These are phyloP conservation scores for Metrosideros polymorpha DNA, from an alignment of 441 rosid species.

Conservation along the genomic window DNA sequence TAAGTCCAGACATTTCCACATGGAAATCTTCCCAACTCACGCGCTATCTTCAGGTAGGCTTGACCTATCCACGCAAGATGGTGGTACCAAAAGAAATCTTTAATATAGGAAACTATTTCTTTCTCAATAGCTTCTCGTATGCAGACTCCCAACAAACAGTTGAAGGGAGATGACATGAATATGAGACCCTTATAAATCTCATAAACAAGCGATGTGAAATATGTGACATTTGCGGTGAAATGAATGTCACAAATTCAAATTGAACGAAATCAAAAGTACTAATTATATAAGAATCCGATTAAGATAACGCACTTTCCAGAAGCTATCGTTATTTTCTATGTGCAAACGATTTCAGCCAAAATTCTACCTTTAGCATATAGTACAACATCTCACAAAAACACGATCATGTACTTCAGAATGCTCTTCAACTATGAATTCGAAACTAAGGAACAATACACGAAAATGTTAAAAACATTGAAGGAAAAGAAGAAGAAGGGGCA, in stretches of 20 bases:
- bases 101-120: no score
- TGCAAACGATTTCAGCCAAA: no score
- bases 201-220: no score
- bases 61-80: background rate
- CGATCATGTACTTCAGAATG: fast-evolving
- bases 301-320: fast-evolving
- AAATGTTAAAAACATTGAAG: no score
- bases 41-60: background rate
- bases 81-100: no score
- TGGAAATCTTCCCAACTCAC: background rate
- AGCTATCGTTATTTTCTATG: no score
- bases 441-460: fast-evolving
- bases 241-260: background rate
- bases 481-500: background rate
- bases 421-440: background rate
- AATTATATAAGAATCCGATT: no score
- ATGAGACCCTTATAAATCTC: background rate
- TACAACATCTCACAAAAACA: background rate
- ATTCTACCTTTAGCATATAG: background rate
- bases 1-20: background rate
- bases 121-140: no score
- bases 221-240: fast-evolving
- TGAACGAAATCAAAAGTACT: background rate
- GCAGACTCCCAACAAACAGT: no score
- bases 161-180: no score